Conservation (phyloP, 148 eudicot genomes). For the Silene latifolia region DNA sequence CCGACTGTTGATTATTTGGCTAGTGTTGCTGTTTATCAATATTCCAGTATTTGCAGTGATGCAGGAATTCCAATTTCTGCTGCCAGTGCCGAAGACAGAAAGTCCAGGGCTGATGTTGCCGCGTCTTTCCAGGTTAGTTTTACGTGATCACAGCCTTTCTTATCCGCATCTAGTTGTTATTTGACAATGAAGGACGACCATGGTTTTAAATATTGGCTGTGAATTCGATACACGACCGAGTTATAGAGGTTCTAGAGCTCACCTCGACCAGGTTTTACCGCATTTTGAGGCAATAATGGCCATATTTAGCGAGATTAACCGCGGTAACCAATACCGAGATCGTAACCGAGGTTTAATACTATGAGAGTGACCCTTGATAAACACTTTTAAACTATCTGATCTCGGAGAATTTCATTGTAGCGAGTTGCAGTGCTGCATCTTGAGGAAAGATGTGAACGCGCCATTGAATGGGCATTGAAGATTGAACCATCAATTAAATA, state of each 20-base stretch:
- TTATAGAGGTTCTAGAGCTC: too few species aligned
- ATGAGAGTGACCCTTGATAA: not conserved
- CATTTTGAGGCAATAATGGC: too few species aligned
- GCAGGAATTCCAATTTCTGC: slow-evolving; percentile 66
- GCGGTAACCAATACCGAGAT: too few species aligned
- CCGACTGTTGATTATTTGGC: not conserved
- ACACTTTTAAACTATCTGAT: slow-evolving; percentile 6
- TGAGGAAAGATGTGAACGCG: slow-evolving; percentile 89
- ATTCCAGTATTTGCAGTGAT: slow-evolving; percentile 42
- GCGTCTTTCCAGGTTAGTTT: slow-evolving; percentile 86
- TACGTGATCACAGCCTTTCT: not conserved
- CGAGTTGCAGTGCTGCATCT: slow-evolving; percentile 89
- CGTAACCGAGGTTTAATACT: too few species aligned
- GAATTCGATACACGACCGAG: too few species aligned
- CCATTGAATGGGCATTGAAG: slow-evolving; percentile 87
- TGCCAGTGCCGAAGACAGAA: slow-evolving; percentile 72
- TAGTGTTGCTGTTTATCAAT: slow-evolving; percentile 3
- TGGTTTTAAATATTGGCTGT: too few species aligned
- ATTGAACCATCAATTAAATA: slow-evolving; percentile 79
- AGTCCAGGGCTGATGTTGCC: slow-evolving; percentile 81
- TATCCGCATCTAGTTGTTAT: not conserved
- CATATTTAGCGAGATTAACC: too few species aligned
- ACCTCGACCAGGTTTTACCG: too few species aligned
- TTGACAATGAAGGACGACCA: not conserved
- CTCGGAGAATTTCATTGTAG: slow-evolving; percentile 37